phyloP scores from a whole-genome alignment of 495 filamentous ascomycete species.

The Platismatia glauca region DNA sequence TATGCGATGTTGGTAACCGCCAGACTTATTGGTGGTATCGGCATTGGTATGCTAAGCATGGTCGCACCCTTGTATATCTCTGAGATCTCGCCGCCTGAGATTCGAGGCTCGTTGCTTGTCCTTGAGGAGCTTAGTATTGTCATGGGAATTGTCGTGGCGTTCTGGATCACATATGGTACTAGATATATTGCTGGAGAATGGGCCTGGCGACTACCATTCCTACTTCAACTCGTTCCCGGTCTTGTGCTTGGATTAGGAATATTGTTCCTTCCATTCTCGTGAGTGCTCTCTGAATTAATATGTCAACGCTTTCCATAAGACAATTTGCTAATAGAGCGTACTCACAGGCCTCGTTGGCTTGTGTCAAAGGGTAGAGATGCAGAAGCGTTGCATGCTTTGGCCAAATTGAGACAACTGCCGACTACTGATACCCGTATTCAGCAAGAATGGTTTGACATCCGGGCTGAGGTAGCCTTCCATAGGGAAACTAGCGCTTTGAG shows the following conservation, averaged over 20 bases:
- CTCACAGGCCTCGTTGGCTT: conserved; percentile 37
- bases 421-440: conserved; percentile 36
- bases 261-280: conserved; percentile 41
- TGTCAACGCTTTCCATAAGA: neutral
- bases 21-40: conserved; percentile 52
- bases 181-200: conserved; percentile 43
- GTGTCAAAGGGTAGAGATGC: conserved; percentile 40
- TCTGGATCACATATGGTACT: conserved; percentile 51
- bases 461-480: conserved; percentile 43
- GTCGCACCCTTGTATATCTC: conserved; percentile 48
- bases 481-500: conserved; percentile 37
- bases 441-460: conserved; percentile 44
- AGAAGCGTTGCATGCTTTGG: conserved; percentile 40
- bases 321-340: neutral
- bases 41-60: conserved; percentile 50
- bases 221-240: conserved; percentile 43
- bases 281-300: neutral
- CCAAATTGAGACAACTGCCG: conserved; percentile 37
- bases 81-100: conserved; percentile 49
- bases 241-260: conserved; percentile 39
- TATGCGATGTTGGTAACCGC: conserved; percentile 52
- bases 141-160: conserved; percentile 47
- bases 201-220: conserved; percentile 43
- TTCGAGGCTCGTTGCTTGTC: conserved; percentile 43
- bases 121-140: conserved; percentile 49